These are phyloP conservation scores for Venturia oleaginea DNA, from an alignment of 2,329 filamentous ascomycete species.

Conservation along the genomic window DNA sequence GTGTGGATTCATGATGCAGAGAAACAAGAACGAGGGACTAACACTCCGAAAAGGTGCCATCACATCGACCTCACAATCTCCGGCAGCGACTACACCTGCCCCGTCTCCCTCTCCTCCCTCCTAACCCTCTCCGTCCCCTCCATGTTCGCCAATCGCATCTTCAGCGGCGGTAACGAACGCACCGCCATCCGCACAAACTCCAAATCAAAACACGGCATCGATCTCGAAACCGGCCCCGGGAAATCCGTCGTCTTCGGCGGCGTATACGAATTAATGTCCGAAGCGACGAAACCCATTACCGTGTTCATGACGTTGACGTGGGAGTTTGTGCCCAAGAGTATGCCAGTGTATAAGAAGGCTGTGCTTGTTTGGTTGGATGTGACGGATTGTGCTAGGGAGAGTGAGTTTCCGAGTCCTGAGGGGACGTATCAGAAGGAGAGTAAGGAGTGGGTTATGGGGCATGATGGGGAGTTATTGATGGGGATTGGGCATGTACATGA, in stretches of 20 bases:
- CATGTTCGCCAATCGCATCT: conserved; percentile 5
- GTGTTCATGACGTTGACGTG: conserved; percentile 1
- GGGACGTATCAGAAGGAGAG: conserved; percentile 3
- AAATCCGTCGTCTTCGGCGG: background rate
- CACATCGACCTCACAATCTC: conserved; percentile 4
- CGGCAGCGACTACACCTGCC: conserved; percentile 6
- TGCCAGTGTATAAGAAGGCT: conserved; percentile 1
- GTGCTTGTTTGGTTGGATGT: conserved; percentile 6
- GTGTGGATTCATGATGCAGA: too few relatives aligned
- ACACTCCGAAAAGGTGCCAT: background rate
- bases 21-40: background rate
- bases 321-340: conserved; percentile 6
- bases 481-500: conserved; percentile 5
- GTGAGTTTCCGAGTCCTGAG: background rate
- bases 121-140: background rate
- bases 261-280: background rate
- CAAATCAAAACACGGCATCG: conserved; percentile 3
- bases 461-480: conserved; percentile 4
- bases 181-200: conserved; percentile 3
- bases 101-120: background rate
- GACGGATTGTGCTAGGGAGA: conserved; percentile 4
- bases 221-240: background rate
- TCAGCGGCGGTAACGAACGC: conserved; percentile 6
- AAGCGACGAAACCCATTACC: background rate
- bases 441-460: background rate